Base-by-base conservation (phyloP, 768 basidiomycete genomes). In the Hebeloma cylindrosporum region DNA sequence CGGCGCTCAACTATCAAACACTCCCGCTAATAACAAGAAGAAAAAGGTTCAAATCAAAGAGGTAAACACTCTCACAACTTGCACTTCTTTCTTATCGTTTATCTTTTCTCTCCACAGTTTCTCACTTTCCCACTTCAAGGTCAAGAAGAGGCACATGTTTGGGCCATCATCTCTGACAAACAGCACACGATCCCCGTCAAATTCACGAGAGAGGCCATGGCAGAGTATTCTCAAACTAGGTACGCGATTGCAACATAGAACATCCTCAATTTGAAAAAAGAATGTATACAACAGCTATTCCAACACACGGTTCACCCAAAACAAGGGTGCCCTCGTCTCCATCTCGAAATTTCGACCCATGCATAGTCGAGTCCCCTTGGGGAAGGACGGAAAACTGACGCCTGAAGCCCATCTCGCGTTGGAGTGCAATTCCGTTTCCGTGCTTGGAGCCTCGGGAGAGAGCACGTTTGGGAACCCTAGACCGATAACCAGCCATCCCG, bases 121-220 rank as follows among this genome's bases (percentile, higher is more conserved):
- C 60, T 86, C 18, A 80, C 80, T 5, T 78, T 68, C n/a, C 50
- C 70, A 70, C 4, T 49, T 57, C 26, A 54, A 63, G 14, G 53
- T n/a, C n/a, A 57, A 4, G 57, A 71, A 26, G 68, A 73, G 32
- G 65, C 70, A n/a, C 59, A 60, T 14, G 57, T 86, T 13, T 89
- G 86, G 85, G 84, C 77, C 1, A 63, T 66, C 33, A 59, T 81
- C 10, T 85, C 84, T 1, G 86, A 89, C 60, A 80, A 76, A 55
- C 48, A 65, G 2, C 54, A 75, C 45, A 52, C 49, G 10, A 64
- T 86, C 13, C 74, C 80, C 3, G 70, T 80, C 3, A 77, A 77
- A 23, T 77, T 88, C 54, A 75, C 70, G 28, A 69, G 65, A 51
- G 67, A 75, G 4, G 83, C 83, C 1, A 61, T 80, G 10, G 55